A percentile compares a stretch with the other conserved stretches of the same genome.
These are phyloP conservation scores for Endocladia muricata DNA, from an alignment of 31 red algal species.

Conservation along the genomic window DNA sequence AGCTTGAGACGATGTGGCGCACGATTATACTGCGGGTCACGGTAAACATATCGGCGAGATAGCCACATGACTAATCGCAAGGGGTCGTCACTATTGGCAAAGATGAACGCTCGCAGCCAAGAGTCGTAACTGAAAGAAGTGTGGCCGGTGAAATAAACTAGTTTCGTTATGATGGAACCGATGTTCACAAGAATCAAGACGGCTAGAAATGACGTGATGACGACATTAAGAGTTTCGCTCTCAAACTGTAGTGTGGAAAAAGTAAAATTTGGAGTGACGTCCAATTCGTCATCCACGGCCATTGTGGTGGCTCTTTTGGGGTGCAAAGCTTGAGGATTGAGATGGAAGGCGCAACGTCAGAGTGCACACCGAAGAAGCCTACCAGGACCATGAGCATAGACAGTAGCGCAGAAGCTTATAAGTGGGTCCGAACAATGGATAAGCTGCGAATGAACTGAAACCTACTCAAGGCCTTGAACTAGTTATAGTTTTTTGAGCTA, in stretches of 20 bases:
- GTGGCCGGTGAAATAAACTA: conserved; percentile 6
- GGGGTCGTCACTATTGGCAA: conserved; percentile 24
- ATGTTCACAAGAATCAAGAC: conserved; percentile 32
- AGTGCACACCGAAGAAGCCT: too few relatives aligned
- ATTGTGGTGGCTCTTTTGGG: too few relatives aligned
- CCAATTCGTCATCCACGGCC: conserved; percentile 1
- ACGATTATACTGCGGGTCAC: background rate
- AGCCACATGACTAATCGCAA: conserved; percentile 20
- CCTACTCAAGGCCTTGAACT: too few relatives aligned
- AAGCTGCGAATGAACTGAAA: too few relatives aligned
- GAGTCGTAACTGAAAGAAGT: conserved; percentile 7
- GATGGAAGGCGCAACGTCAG: too few relatives aligned
- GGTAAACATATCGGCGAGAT: conserved; percentile 6
- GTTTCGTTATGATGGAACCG: conserved; percentile 10
- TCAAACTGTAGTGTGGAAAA: conserved; percentile 27
- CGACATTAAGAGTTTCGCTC: conserved; percentile 30
- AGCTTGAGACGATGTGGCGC: background rate
- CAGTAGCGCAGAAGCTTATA: too few relatives aligned
- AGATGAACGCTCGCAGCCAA: conserved; percentile 36
- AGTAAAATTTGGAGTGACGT: conserved; percentile 26
- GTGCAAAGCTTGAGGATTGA: too few relatives aligned
- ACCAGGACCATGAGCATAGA: too few relatives aligned
- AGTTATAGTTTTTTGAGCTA: too few relatives aligned
- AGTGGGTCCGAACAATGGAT: too few relatives aligned
- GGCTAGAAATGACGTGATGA: conserved; percentile 33